Evolutionary conservation across 1,139 yeast species (phyloP).

Genomic region (Lodderomyces theae): DNA sequence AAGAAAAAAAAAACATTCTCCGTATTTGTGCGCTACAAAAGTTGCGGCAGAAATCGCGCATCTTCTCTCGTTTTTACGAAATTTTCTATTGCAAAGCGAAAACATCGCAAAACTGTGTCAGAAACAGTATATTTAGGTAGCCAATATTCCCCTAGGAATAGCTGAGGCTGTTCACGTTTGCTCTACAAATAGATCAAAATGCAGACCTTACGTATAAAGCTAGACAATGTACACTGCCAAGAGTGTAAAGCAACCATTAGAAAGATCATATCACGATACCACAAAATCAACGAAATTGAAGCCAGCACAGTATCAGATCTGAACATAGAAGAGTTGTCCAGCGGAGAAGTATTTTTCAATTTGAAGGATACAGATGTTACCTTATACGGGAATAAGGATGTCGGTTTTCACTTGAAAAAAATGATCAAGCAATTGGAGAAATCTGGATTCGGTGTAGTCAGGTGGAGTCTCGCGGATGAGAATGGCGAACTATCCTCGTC

Average conservation of each 20-base stretch:
- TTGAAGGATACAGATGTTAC: slow-evolving; percentile 21
- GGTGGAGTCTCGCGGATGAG: slow-evolving; percentile 29
- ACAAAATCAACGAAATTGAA: slow-evolving; percentile 16
- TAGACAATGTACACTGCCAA: slow-evolving; percentile 52
- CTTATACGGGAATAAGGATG: slow-evolving; percentile 17
- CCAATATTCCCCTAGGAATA: not conserved
- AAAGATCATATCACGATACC: slow-evolving; percentile 16
- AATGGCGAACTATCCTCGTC: slow-evolving; percentile 13
- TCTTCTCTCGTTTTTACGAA: not conserved
- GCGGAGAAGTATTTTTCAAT: slow-evolving; percentile 14
- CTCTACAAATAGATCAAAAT: too few species aligned
- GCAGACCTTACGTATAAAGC: slow-evolving; percentile 27
- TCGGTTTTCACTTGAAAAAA: slow-evolving; percentile 20
- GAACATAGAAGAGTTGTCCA: slow-evolving; percentile 4
- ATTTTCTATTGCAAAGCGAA: not conserved
- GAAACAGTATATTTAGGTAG: not conserved
- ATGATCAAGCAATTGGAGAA: slow-evolving; percentile 22
- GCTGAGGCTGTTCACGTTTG: not conserved
- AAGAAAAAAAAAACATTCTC: too few species aligned
- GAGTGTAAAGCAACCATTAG: slow-evolving; percentile 43
- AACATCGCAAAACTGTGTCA: not conserved
- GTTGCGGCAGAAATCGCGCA: not conserved
- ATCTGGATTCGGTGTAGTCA: slow-evolving; percentile 31
- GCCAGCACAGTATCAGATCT: slow-evolving; percentile 24
- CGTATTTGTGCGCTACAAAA: too few species aligned